Base-by-base conservation (phyloP, 108 stramenopile species). In the Nitzschia inconspicua region DNA sequence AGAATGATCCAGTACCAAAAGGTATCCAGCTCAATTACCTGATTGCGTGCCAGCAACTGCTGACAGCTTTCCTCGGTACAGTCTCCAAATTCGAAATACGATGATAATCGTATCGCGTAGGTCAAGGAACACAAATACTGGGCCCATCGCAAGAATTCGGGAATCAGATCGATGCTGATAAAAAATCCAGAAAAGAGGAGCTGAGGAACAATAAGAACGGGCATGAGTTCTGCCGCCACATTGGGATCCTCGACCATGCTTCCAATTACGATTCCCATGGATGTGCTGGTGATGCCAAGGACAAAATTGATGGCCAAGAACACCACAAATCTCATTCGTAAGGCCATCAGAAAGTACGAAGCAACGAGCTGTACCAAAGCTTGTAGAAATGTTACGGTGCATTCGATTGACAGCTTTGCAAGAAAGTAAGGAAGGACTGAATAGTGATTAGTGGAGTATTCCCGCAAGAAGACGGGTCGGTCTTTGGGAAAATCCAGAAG, bases 391-490 rank as follows among this genome's bases (percentile, higher is more conserved):
- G 72, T 60, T 23, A 60, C 53, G 40, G 74, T 47, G 8, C 70
- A 59, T 41, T 84, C 82, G 1, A 63, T 46, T 4, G 57, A 29
- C 9, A 79, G 57, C 18, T 72, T 52, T 9, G 70, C 57, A 25
- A 82, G 4, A 44, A 87, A 85, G 75, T 93, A 93, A 4, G 91
- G 53, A 30, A 79, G 14, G 16, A 79, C 76, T 23, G 65, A 40
- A 61, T 91, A 94, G 48, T 88, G 89, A 41, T 86, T 78, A 4
- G 88, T 91, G 23, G 84, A 77, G 58, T 88, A 94, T 57, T 94
- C 93, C 39, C 93, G 57, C 16, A 94, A 50, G 47, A 72, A 72
- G 14, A 72, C 51, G 9, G 63, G 71, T 20, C 71, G 63, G 7
- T 72, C 71, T 24, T 46, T 32, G 1, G 71, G 44, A 24, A 72